A percentile compares a stretch with the other conserved stretches of the same genome.
Evolutionary conservation across 148 eudicot species (phyloP).

Genomic region (Fallopia convolvulus): DNA sequence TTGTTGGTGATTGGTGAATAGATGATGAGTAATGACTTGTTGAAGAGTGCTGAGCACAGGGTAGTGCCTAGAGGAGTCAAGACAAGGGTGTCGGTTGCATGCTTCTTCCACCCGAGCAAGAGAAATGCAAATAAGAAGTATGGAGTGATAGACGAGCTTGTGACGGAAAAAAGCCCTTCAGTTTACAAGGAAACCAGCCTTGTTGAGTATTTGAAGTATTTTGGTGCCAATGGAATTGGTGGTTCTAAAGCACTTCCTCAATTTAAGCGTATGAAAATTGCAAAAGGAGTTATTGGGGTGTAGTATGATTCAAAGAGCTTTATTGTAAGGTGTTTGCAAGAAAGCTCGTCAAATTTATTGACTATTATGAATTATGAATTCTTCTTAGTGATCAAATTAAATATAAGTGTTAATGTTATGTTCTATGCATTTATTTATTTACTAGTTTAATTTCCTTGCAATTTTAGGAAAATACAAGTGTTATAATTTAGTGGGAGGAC

Average conservation of each 20-base stretch:
- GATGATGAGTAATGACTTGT: constrained; percentile 14
- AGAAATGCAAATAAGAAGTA: not conserved
- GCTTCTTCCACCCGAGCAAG: constrained; percentile 13
- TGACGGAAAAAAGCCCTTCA: not conserved
- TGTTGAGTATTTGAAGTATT: constrained; percentile 6
- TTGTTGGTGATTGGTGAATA: not conserved
- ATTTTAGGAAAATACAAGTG: too few relatives aligned
- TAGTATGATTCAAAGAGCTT: not conserved
- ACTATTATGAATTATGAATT: too few relatives aligned
- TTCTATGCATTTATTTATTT: too few relatives aligned
- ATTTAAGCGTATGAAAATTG: not conserved
- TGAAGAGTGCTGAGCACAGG: constrained; percentile 8
- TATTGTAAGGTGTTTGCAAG: not conserved
- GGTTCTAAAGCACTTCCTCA: constrained; percentile 12
- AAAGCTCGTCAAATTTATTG: too few relatives aligned
- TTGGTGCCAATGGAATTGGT: constrained; percentile 3
- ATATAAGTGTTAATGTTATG: too few relatives aligned
- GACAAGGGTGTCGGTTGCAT: constrained; percentile 7
- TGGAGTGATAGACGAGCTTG: constrained; percentile 5
- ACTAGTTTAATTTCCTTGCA: too few relatives aligned
- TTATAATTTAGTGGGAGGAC: too few relatives aligned
- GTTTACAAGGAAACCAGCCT: not conserved
- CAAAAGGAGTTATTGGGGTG: not conserved
- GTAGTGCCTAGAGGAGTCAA: not conserved
- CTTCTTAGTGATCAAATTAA: too few relatives aligned